phyloP scores from a whole-genome alignment of 1,284 basidiomycete species.

The Baeospora myosura region DNA sequence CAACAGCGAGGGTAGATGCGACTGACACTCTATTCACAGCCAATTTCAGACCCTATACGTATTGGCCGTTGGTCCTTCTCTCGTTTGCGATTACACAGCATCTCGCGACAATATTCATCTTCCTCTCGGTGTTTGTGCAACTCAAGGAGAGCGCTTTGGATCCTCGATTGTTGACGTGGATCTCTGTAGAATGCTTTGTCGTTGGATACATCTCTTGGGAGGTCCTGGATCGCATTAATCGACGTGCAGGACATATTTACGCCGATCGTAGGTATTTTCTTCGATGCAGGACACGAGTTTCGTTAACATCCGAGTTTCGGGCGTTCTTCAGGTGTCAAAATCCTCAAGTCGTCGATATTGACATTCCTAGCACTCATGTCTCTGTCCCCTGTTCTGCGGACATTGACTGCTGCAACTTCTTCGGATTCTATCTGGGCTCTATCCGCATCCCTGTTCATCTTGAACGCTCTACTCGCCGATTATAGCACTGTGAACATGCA shows the following conservation, averaged over 20 bases:
- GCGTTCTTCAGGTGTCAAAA: slow-evolving; percentile 49
- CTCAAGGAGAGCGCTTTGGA: slow-evolving; percentile 61
- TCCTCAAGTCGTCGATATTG: slow-evolving; percentile 70
- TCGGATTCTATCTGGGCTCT: slow-evolving; percentile 97
- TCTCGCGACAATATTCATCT: slow-evolving; percentile 72
- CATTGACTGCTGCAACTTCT: slow-evolving; percentile 90
- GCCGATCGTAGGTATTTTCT: slow-evolving; percentile 25
- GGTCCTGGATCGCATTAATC: slow-evolving; percentile 35
- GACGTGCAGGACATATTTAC: slow-evolving; percentile 15
- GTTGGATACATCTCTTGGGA: slow-evolving; percentile 60
- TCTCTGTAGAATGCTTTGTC: slow-evolving; percentile 53
- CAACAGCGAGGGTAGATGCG: slow-evolving; percentile 5
- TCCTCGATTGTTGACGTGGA: slow-evolving; percentile 63
- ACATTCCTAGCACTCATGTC: slow-evolving; percentile 86
- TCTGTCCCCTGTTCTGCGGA: slow-evolving; percentile 85
- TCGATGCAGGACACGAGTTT: slow-evolving; percentile 2
- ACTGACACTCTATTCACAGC: slow-evolving; percentile 35
- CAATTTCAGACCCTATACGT: slow-evolving; percentile 70
- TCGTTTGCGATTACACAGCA: slow-evolving; percentile 84
- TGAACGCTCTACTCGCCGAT: slow-evolving; percentile 42
- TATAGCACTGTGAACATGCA: slow-evolving; percentile 42
- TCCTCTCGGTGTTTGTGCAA: slow-evolving; percentile 73
- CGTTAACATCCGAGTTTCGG: not conserved
- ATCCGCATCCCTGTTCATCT: slow-evolving; percentile 38
- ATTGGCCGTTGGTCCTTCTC: slow-evolving; percentile 64